These are phyloP conservation scores for Zygosaccharomyces lentus DNA, from an alignment of 805 yeast genomes.

Conservation along the genomic window DNA sequence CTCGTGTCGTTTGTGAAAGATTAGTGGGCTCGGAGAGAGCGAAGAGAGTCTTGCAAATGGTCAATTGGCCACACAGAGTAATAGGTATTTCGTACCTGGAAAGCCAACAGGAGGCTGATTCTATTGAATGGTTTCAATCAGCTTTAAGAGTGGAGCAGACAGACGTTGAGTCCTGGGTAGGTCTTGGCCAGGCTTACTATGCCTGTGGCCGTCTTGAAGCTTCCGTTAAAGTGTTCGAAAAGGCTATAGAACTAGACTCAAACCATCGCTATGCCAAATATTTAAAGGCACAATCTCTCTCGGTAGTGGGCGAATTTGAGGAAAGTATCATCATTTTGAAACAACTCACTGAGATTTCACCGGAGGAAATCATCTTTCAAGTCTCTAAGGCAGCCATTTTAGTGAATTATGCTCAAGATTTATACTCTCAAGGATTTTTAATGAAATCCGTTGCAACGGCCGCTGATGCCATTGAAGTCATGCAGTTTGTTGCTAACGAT, in stretches of 20 bases:
- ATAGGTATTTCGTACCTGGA: constrained; percentile 77
- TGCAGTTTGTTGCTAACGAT: constrained; percentile 18
- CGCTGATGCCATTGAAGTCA: constrained; percentile 40
- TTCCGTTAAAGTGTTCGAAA: constrained; percentile 72
- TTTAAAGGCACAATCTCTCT: constrained; percentile 60
- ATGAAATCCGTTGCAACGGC: constrained; percentile 58
- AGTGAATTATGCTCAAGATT: constrained; percentile 48
- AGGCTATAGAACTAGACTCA: constrained; percentile 53
- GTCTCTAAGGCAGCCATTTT: constrained; percentile 55
- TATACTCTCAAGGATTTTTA: constrained; percentile 56
- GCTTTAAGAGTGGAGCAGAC: constrained; percentile 64
- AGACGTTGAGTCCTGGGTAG: constrained; percentile 85
- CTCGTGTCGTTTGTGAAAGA: constrained; percentile 65
- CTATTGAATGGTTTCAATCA: constrained; percentile 85
- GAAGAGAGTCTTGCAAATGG: constrained; percentile 42
- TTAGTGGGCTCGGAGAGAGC: constrained; percentile 62
- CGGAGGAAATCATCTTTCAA: constrained; percentile 48
- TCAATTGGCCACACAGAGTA: constrained; percentile 85
- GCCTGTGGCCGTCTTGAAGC: constrained; percentile 85
- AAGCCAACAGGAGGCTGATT: constrained; percentile 63
- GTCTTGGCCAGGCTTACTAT: constrained; percentile 93
- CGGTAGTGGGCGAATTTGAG: constrained; percentile 61
- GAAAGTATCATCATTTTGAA: constrained; percentile 50
- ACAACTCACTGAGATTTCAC: constrained; percentile 39
- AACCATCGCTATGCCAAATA: constrained; percentile 60